Conservation (phyloP, 441 rosid genomes). For the Euphorbia neoarborescens region DNA sequence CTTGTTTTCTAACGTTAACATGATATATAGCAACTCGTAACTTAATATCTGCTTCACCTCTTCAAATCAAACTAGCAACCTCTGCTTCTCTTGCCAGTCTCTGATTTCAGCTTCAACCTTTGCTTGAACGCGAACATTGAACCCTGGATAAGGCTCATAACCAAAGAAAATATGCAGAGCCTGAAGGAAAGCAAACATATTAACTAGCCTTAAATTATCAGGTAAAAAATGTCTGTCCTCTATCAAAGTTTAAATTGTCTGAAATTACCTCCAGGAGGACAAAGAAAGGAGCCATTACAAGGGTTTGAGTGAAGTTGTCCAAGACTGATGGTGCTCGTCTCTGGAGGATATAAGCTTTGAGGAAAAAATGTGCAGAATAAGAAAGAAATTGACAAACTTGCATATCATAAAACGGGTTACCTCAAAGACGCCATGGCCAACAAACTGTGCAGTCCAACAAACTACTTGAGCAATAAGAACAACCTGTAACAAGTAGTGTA, state of each 20-base stretch:
- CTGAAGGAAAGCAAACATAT: constrained; percentile 24
- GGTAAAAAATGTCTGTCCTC: neutral
- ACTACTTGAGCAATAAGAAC: constrained; percentile 43
- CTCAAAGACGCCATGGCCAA: constrained; percentile 62
- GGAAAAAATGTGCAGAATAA: neutral
- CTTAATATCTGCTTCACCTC: neutral
- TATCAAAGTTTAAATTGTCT: neutral
- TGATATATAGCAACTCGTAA: constrained; percentile 13
- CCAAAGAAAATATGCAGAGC: constrained; percentile 41
- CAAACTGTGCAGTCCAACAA: constrained; percentile 61
- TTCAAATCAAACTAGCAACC: constrained; percentile 24
- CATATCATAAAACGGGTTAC: constrained; percentile 23
- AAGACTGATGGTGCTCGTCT: constrained; percentile 58
- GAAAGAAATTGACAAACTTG: neutral
- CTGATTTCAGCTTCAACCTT: constrained; percentile 36
- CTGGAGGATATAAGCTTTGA: constrained; percentile 25
- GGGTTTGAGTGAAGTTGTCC: constrained; percentile 55
- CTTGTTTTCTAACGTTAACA: constrained; percentile 6
- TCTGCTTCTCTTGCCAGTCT: constrained; percentile 44
- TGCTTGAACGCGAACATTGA: constrained; percentile 36
- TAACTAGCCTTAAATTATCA: neutral
- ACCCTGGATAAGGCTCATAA: constrained; percentile 62
- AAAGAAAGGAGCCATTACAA: constrained; percentile 62
- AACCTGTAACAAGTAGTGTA: constrained; percentile 28
- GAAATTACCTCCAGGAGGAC: constrained; percentile 52